These are phyloP conservation scores for Paspalum notatum DNA, from an alignment of 176 grass and related monocot species.

Conservation along the genomic window DNA sequence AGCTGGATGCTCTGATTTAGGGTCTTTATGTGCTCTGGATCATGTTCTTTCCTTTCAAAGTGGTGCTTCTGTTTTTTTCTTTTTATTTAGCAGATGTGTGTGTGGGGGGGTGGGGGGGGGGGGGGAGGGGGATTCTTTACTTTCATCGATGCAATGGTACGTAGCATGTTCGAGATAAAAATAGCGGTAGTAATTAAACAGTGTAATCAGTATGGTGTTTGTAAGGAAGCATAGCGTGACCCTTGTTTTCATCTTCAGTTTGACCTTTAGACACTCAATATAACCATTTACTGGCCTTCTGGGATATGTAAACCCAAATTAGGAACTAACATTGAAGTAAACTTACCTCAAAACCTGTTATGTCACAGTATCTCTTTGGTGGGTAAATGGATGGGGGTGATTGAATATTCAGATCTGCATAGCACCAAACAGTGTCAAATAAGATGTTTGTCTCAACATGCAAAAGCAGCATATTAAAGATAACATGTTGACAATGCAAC, in stretches of 20 bases:
- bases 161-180: background rate
- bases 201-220: background rate
- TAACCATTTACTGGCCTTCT: background rate
- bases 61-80: too few species aligned
- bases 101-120: too few species aligned
- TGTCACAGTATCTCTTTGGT: constrained; percentile 92
- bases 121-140: too few species aligned
- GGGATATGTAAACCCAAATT: background rate
- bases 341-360: constrained; percentile 95
- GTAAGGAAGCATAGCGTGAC: background rate
- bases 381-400: constrained; percentile 93
- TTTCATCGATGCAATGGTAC: background rate
- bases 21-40: too few species aligned
- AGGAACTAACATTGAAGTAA: constrained; percentile 23
- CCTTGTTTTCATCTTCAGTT: background rate
- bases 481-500: background rate
- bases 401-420: constrained; percentile 89
- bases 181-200: background rate
- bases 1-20: too few species aligned
- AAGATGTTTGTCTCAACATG: background rate
- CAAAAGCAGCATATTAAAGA: constrained; percentile 10
- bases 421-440: constrained; percentile 21
- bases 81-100: too few species aligned
- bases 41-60: too few species aligned
- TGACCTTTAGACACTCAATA: background rate